These are phyloP conservation scores for Solanum chacoense DNA, from an alignment of 305 asterid species.

Conservation along the genomic window DNA sequence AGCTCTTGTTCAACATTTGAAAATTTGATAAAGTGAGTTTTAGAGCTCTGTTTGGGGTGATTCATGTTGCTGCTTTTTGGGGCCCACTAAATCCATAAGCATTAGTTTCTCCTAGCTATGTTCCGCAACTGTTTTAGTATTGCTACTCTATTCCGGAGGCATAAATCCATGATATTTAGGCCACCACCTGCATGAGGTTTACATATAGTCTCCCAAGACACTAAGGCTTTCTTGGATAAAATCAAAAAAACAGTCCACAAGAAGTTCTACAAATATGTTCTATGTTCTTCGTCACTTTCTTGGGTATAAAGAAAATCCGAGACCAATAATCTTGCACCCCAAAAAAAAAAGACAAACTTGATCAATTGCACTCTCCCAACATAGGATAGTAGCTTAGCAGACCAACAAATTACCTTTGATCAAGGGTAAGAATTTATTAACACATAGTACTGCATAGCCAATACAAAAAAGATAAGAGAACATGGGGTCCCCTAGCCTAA, in stretches of 20 bases:
- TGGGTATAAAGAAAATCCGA: not conserved
- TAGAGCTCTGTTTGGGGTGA: not conserved
- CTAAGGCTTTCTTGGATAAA: not conserved
- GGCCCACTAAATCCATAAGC: not conserved
- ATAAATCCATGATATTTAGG: not conserved
- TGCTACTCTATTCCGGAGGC: not conserved
- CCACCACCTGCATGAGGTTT: not conserved
- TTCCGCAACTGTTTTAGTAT: not conserved
- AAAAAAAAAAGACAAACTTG: too few relatives aligned
- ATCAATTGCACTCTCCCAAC: not conserved
- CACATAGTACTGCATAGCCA: not conserved
- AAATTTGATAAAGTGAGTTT: not conserved
- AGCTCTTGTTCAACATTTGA: not conserved
- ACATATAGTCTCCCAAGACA: not conserved
- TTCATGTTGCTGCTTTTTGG: not conserved
- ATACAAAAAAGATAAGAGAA: not conserved
- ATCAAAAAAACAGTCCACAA: not conserved
- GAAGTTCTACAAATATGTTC: not conserved
- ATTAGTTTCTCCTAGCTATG: not conserved
- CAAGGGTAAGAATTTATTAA: not conserved
- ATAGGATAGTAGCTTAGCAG: not conserved
- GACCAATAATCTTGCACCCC: not conserved
- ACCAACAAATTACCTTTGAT: too few relatives aligned
- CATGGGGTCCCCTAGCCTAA: not conserved
- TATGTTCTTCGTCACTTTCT: not conserved